These are phyloP conservation scores for Naganishia friedmannii DNA, from an alignment of 768 basidiomycete species.

Conservation along the genomic window DNA sequence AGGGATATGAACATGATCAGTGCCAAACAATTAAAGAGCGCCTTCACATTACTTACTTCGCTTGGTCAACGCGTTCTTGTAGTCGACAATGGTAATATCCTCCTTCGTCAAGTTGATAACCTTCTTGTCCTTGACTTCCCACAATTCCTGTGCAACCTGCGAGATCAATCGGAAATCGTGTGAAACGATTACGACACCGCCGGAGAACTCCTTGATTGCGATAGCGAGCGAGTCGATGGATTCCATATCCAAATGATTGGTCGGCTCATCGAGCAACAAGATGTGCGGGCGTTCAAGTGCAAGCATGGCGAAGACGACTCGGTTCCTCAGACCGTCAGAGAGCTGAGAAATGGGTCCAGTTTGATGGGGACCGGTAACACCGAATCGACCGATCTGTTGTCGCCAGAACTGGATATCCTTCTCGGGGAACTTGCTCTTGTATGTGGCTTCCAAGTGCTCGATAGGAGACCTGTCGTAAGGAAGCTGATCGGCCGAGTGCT, in stretches of 20 bases:
- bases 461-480: conserved; percentile 87
- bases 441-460: conserved; percentile 86
- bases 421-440: conserved; percentile 80
- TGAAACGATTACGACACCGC: conserved; percentile 98
- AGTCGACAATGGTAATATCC: conserved; percentile 87
- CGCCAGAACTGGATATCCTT: conserved; percentile 95
- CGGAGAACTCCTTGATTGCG: conserved; percentile 95
- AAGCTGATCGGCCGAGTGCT: conserved; percentile 97
- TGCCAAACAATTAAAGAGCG: neutral
- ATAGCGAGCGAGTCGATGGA: conserved; percentile 92
- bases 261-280: conserved; percentile 67
- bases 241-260: conserved; percentile 96
- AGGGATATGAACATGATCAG: conserved; percentile 13
- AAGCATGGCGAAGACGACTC: conserved; percentile 92
- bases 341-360: conserved; percentile 89
- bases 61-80: conserved; percentile 77
- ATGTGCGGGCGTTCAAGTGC: conserved; percentile 98
- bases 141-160: conserved; percentile 96
- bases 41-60: conserved; percentile 60
- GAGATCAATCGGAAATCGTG: conserved; percentile 99
- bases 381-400: conserved; percentile 90
- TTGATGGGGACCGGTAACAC: conserved; percentile 89
- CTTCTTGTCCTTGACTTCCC: conserved; percentile 94
- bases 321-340: conserved; percentile 92
- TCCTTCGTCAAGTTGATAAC: conserved; percentile 86